Conservation (phyloP, 2,329 filamentous ascomycete species). For the Colletotrichum falcatum region DNA sequence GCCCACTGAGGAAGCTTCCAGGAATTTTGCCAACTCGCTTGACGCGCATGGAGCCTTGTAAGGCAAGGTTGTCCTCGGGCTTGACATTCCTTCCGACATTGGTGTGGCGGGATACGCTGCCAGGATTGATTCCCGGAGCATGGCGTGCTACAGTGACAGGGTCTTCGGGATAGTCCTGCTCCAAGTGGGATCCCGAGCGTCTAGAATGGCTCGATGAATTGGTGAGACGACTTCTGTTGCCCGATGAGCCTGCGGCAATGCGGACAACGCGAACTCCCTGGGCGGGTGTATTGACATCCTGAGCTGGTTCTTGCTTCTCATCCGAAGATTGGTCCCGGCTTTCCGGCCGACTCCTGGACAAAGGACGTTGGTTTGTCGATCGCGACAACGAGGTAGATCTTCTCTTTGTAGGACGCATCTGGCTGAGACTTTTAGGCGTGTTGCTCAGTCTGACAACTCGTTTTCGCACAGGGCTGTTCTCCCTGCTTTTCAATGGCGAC, state of each 20-base stretch:
- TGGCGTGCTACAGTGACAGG: conserved; percentile 63
- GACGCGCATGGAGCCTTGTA: conserved; percentile 80
- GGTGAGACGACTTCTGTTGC: conserved; percentile 52
- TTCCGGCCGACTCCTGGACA: conserved; percentile 53
- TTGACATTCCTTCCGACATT: conserved; percentile 60
- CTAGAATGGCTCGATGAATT: conserved; percentile 53
- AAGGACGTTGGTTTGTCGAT: conserved; percentile 45
- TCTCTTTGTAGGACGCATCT: conserved; percentile 56
- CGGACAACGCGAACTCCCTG: conserved; percentile 66
- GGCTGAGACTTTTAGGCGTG: conserved; percentile 58
- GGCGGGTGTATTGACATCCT: conserved; percentile 66
- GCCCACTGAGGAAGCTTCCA: conserved; percentile 83
- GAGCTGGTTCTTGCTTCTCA: conserved; percentile 51
- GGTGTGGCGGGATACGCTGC: conserved; percentile 65
- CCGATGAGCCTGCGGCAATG: conserved; percentile 65
- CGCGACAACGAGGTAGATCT: conserved; percentile 65
- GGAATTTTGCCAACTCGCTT: conserved; percentile 81
- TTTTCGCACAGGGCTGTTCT: conserved; percentile 66
- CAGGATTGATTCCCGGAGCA: conserved; percentile 59
- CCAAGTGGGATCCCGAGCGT: conserved; percentile 55
- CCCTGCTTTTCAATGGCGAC: conserved; percentile 61
- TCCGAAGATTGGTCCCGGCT: conserved; percentile 57
- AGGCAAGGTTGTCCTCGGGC: conserved; percentile 72
- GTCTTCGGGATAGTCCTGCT: conserved; percentile 61
- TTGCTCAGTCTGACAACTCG: conserved; percentile 69